Percentiles rank a stretch among this genome's conserved stretches.
Conservation (phyloP, 2,329 filamentous ascomycete genomes). For the Coleophoma crateriformis region DNA sequence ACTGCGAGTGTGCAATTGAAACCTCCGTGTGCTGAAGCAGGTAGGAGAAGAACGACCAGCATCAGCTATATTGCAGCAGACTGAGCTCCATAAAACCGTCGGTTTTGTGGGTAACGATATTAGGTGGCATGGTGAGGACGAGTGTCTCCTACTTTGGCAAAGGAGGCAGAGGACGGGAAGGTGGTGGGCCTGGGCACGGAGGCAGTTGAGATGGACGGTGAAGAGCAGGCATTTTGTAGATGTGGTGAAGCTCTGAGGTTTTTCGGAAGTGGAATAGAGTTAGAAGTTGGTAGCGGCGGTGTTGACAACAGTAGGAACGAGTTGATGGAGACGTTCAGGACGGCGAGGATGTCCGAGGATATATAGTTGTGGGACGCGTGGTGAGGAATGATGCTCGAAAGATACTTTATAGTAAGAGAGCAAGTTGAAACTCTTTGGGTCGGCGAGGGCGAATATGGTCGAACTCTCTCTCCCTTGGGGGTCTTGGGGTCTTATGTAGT, state of each 20-base stretch:
- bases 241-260: conserved; percentile 4
- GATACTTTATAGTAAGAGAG: background rate
- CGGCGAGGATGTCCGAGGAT: background rate
- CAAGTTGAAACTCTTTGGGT: conserved; percentile 6
- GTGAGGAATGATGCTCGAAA: background rate
- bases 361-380: conserved; percentile 4
- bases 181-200: conserved; percentile 62
- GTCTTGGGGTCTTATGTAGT: conserved; percentile 20
- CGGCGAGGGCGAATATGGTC: conserved; percentile 7
- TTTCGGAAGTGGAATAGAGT: too few species aligned
- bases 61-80: background rate
- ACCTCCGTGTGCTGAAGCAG: background rate
- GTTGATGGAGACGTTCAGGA: background rate
- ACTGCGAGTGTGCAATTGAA: background rate
- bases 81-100: too few species aligned
- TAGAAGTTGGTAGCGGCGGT: background rate
- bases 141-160: conserved; percentile 47
- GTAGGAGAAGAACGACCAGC: background rate
- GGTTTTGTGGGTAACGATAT: too few species aligned
- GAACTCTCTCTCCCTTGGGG: conserved; percentile 5
- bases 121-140: background rate
- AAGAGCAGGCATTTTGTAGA: conserved; percentile 47
- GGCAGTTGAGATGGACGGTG: conserved; percentile 57
- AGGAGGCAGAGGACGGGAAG: conserved; percentile 58
- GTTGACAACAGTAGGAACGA: background rate